Conservation (phyloP, 1,284 basidiomycete species). For the Malassezia sympodialis region DNA sequence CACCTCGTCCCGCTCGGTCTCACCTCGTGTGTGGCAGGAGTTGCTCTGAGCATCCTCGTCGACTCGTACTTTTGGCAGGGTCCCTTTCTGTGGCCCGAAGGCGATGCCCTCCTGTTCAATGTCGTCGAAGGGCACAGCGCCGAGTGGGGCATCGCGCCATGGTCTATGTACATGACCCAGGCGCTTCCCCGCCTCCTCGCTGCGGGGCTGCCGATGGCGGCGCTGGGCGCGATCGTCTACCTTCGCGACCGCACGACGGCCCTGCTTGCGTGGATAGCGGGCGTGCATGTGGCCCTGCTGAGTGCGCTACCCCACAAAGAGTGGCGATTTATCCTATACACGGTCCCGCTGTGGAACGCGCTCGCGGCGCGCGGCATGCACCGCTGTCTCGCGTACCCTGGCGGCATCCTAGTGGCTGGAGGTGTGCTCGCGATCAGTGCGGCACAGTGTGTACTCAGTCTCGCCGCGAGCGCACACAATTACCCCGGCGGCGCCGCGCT, state of each 20-base stretch:
- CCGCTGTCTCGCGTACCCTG: slow-evolving; percentile 6
- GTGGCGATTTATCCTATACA: slow-evolving; percentile 88
- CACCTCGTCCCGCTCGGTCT: slow-evolving; percentile 16
- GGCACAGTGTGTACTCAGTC: slow-evolving; percentile 38
- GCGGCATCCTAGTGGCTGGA: slow-evolving; percentile 6
- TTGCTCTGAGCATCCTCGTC: slow-evolving; percentile 50
- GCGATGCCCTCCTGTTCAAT: slow-evolving; percentile 72
- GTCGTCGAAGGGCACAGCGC: slow-evolving; percentile 72
- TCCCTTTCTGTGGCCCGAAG: slow-evolving; percentile 68
- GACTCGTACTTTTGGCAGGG: slow-evolving; percentile 78
- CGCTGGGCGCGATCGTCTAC: slow-evolving; percentile 50
- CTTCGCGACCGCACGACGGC: slow-evolving; percentile 50
- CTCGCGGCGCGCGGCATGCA: slow-evolving; percentile 58
- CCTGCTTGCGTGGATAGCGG: slow-evolving; percentile 11
- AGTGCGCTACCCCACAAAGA: slow-evolving; percentile 65
- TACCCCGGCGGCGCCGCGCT: slow-evolving; percentile 83
- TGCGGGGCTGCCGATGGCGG: slow-evolving; percentile 56
- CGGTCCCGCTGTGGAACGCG: slow-evolving; percentile 70
- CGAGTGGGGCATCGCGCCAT: slow-evolving; percentile 80
- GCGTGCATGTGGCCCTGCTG: slow-evolving; percentile 59
- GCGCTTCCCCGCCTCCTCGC: slow-evolving; percentile 70
- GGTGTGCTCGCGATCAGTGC: neutral
- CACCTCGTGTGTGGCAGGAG: neutral
- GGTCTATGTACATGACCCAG: slow-evolving; percentile 60
- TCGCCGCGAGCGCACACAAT: slow-evolving; percentile 61